Evolutionary conservation across 345 rosid genomes (phyloP), one percentile per base, ranked within the genome.

Genomic region (Cardamine chenopodiifolia): DNA sequence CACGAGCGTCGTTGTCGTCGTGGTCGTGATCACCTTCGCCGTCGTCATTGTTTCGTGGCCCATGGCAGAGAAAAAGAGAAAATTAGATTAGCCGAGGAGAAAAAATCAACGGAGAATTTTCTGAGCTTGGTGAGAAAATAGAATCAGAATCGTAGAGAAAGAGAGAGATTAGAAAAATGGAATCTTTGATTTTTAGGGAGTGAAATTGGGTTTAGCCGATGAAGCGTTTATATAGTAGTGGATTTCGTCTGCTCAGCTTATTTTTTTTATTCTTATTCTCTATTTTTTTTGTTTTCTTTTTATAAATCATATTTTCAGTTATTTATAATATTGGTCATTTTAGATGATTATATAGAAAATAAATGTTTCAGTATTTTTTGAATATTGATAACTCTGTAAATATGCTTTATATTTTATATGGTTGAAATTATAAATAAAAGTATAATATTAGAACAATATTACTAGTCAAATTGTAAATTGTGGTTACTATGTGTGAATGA

Each of bases 11-110:
- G 77, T n/a, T n/a, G n/a, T 48, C 25, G 17, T 34, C 20, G 48
- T 18, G 19, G 9, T 12, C 29, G 14, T 65, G 5, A 26, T 28
- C 20, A 28, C 8, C 26, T 53, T 80, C 78, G 10, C 81, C 61
- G 49, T 76, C 70, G 83, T 62, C 81, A 68, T 73, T 68, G 82
- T 29, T 56, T 69, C 75, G 49, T 69, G 61, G 1, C 75, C 78
- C 75, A 68, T 73, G 6, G 11, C 5, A 0, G 17, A 37, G 6
- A 37, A 2, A n/a, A 25, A 12, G n/a, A 19, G 14, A n/a, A 6
- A 42, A 42, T 39, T 6, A 13, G 15, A 11, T 25, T 25, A 49
- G 26, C 3, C 15, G 3, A 55, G 3, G 31, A 48, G 25, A 20
- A 19, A 20, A 25, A 58, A 35, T 72, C 18, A 56, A 57, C 0